phyloP scores from a whole-genome alignment of 2,329 filamentous ascomycete genomes.

The Aspergillus fructus region DNA sequence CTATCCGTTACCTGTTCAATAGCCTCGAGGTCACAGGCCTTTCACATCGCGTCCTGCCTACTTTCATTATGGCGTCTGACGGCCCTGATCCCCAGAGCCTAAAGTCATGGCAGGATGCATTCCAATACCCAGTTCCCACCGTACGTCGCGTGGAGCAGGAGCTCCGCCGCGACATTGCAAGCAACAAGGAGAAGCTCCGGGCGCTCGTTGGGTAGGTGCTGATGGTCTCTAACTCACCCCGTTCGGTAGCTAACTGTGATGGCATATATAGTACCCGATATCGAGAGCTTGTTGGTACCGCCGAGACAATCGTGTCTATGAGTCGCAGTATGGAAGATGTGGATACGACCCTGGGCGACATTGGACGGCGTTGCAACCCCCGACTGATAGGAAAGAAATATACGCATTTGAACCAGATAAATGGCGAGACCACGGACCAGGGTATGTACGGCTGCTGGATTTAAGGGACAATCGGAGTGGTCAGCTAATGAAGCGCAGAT shows the following conservation, averaged over 20 bases:
- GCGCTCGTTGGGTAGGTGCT: conserved; percentile 60
- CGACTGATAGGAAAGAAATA: conserved; percentile 67
- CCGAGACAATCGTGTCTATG: conserved; percentile 92
- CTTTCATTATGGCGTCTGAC: conserved; percentile 51
- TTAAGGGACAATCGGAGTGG: background rate
- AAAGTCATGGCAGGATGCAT: conserved; percentile 66
- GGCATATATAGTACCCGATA: conserved; percentile 60
- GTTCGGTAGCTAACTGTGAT: conserved; percentile 10
- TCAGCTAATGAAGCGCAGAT: conserved; percentile 31
- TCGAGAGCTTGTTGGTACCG: conserved; percentile 84
- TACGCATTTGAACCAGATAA: conserved; percentile 54
- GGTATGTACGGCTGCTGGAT: conserved; percentile 31
- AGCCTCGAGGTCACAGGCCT: conserved; percentile 2
- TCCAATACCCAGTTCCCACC: conserved; percentile 63
- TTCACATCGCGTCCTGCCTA: conserved; percentile 9
- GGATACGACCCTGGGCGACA: conserved; percentile 67
- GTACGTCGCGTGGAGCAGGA: conserved; percentile 65
- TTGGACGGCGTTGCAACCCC: conserved; percentile 77
- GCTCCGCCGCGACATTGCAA: conserved; percentile 60
- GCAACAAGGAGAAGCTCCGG: conserved; percentile 65
- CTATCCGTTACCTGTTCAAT: conserved; percentile 10
- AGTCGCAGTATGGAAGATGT: conserved; percentile 72
- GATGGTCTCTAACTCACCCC: background rate
- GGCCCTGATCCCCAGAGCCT: conserved; percentile 57
- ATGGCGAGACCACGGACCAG: conserved; percentile 33